Evolutionary conservation across 2,329 filamentous ascomycete species (phyloP).

Genomic region (Ophiostoma pallidulum): DNA sequence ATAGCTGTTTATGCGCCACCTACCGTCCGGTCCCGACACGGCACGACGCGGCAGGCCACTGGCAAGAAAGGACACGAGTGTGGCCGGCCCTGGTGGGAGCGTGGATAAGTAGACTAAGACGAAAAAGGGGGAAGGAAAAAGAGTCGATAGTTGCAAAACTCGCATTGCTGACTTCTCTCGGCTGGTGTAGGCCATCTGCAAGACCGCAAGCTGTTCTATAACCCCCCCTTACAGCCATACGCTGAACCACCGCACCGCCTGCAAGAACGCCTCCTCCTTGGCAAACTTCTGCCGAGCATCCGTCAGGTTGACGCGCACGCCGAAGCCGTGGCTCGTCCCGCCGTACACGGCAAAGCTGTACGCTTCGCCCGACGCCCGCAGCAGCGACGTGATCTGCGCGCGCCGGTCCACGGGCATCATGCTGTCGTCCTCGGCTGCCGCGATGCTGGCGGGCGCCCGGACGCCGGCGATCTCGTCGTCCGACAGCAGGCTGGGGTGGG

Average conservation of each 20-base stretch:
- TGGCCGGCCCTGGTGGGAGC: too few relatives aligned
- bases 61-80: too few relatives aligned
- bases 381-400: slow-evolving; percentile 48
- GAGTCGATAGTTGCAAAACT: too few relatives aligned
- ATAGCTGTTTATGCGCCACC: slow-evolving; percentile 1
- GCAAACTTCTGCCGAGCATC: slow-evolving; percentile 50
- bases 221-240: slow-evolving; percentile 28
- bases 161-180: background rate
- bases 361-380: slow-evolving; percentile 40
- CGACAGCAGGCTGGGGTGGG: slow-evolving; percentile 54
- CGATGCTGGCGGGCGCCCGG: slow-evolving; percentile 47
- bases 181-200: too few relatives aligned
- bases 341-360: slow-evolving; percentile 66
- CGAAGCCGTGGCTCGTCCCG: slow-evolving; percentile 63
- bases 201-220: too few relatives aligned
- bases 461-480: slow-evolving; percentile 50
- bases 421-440: slow-evolving; percentile 52
- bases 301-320: slow-evolving; percentile 52
- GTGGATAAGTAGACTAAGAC: too few relatives aligned
- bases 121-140: too few relatives aligned
- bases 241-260: slow-evolving; percentile 69
- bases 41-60: too few relatives aligned
- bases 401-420: slow-evolving; percentile 50
- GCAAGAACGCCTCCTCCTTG: slow-evolving; percentile 69
- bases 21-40: too few relatives aligned